Evolutionary conservation across 2,329 filamentous ascomycete genomes (phyloP).

Genomic region (Dothistroma septosporum): DNA sequence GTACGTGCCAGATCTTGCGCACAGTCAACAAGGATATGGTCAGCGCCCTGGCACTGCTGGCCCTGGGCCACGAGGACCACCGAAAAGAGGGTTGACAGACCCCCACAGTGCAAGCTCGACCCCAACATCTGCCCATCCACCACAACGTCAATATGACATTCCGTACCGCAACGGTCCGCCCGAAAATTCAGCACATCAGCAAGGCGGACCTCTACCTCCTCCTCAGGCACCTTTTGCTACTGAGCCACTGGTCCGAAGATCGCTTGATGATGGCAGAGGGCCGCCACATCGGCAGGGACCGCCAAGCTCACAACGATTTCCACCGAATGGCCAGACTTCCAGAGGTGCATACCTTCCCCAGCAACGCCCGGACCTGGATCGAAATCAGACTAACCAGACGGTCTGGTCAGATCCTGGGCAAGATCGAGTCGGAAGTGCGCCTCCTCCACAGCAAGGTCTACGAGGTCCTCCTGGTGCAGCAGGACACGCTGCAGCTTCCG

Average conservation of each 20-base stretch:
- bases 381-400: constrained; percentile 18
- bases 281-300: constrained; percentile 27
- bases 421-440: constrained; percentile 23
- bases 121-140: constrained; percentile 8
- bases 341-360: constrained; percentile 13
- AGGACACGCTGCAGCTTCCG: constrained; percentile 6
- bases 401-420: constrained; percentile 27
- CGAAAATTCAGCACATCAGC: constrained; percentile 13
- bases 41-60: constrained; percentile 5
- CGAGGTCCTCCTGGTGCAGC: constrained; percentile 24
- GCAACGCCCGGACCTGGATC: constrained; percentile 20
- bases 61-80: constrained; percentile 13
- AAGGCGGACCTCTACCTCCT: constrained; percentile 18
- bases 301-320: constrained; percentile 20
- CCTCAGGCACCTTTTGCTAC: constrained; percentile 26
- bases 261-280: constrained; percentile 28
- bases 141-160: constrained; percentile 10
- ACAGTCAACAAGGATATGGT: constrained; percentile 10
- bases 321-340: constrained; percentile 8
- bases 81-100: constrained; percentile 15
- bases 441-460: constrained; percentile 20
- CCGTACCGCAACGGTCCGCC: constrained; percentile 12
- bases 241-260: constrained; percentile 22
- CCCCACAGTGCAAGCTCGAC: constrained; percentile 8
- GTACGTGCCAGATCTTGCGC: constrained; percentile 15